Percentiles rank a stretch among this genome's conserved stretches.
These are phyloP conservation scores for Leptographium flavum DNA, from an alignment of 2,329 filamentous ascomycete genomes.

Conservation along the genomic window DNA sequence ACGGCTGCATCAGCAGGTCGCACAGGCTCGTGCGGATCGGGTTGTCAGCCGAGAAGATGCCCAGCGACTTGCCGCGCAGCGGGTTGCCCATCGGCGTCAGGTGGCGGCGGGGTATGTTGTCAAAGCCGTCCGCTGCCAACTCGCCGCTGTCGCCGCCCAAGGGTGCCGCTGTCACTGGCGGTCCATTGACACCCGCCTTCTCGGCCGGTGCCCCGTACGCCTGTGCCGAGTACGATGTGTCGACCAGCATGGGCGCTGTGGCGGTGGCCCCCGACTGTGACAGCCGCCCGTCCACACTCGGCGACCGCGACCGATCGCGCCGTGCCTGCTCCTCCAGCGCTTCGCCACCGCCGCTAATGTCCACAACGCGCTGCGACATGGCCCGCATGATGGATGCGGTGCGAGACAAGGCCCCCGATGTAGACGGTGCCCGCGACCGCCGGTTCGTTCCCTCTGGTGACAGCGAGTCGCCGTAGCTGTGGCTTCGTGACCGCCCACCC, in stretches of 20 bases:
- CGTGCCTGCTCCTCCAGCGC: constrained; percentile 58
- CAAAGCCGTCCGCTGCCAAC: no score
- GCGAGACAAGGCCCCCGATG: constrained; percentile 48
- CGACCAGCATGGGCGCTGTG: constrained; percentile 26
- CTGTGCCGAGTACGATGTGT: constrained; percentile 39
- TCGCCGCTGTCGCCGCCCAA: no score
- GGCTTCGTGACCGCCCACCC: constrained; percentile 31
- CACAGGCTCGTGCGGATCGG: constrained; percentile 60
- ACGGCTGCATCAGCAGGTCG: constrained; percentile 71
- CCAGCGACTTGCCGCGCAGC: constrained; percentile 71
- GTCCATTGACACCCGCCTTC: constrained; percentile 25
- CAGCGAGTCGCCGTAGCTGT: constrained; percentile 43
- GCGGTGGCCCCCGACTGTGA: constrained; percentile 32
- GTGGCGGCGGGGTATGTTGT: no score
- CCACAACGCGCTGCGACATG: constrained; percentile 96
- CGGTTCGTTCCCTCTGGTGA: constrained; percentile 29
- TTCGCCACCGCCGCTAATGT: constrained; percentile 86
- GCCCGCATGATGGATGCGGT: constrained; percentile 65
- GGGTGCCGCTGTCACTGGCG: constrained; percentile 7
- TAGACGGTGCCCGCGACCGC: constrained; percentile 48
- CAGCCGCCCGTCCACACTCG: constrained; percentile 34
- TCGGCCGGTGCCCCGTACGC: constrained; percentile 28
- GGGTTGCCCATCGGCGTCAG: constrained; percentile 48
- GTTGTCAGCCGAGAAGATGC: constrained; percentile 71
- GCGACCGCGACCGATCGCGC: constrained; percentile 38